Conservation (phyloP, 148 eudicot species). For the Hydrangea macrophylla region DNA sequence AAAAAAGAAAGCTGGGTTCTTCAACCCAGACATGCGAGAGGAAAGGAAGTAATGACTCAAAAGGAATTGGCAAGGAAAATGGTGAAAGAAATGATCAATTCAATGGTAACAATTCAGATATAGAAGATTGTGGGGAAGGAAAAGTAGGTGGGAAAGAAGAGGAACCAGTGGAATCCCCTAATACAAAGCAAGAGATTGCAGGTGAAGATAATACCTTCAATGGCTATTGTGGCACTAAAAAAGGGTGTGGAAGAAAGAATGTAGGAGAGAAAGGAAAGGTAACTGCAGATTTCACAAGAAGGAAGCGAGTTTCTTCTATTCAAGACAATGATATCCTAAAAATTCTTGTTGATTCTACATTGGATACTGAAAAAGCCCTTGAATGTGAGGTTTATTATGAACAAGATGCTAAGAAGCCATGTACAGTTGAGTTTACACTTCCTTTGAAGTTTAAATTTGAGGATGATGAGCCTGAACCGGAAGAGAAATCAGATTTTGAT, state of each 20-base stretch:
- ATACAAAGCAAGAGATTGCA: neutral
- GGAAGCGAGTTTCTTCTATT: neutral
- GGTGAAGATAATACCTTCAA: neutral
- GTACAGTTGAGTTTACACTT: neutral
- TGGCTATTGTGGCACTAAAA: neutral
- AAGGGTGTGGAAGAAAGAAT: neutral
- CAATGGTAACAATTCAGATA: neutral
- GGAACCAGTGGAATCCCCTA: neutral
- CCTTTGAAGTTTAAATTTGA: constrained; percentile 27
- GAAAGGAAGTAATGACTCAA: neutral
- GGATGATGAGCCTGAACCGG: constrained; percentile 1
- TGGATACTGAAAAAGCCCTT: constrained; percentile 11
- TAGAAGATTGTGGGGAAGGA: neutral
- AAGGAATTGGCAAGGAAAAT: neutral
- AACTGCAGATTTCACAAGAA: neutral
- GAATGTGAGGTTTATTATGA: neutral
- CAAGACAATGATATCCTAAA: constrained; percentile 15
- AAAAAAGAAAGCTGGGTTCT: neutral
- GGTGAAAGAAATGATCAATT: neutral
- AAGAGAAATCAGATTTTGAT: constrained; percentile 20
- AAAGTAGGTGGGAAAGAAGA: neutral
- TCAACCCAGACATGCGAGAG: neutral
- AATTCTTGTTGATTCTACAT: constrained; percentile 20
- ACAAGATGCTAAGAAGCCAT: neutral
- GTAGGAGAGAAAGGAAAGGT: neutral